Base-by-base conservation (phyloP, 768 basidiomycete species). In the Amanita inopinata region DNA sequence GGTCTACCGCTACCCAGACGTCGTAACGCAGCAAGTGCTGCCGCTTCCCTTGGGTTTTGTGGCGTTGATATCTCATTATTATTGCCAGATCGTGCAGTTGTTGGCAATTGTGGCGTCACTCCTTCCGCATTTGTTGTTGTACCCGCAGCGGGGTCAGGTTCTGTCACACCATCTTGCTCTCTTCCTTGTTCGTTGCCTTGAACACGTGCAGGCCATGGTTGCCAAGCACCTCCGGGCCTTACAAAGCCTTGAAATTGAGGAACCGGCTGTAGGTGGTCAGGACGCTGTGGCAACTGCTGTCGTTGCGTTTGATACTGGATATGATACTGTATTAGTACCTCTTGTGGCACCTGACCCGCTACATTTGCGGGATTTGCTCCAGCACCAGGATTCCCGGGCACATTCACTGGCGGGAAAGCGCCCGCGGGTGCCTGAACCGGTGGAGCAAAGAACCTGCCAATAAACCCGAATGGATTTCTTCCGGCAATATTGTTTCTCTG, bases 201-300 rank as follows among this genome's bases (percentile, higher is more conserved):
- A 5, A 52, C 62, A 38, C 63, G 64, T 23, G 59, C 56, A 31
- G 70, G 71, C 81, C 80, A 84, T 17, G 69, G 71, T 43, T 76
- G 76, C 78, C 80, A 83, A n/a, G 60, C 67, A 14, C 73, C 75
- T 25, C 70, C 72, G 6, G 80, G 81, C 6, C 78, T 80, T 28
- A 68, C 65, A 50, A 84, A 83, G 9, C 83, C 81, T 45, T 65
- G 52, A 48, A 76, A 79, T 22, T 66, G 69, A 1, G 80, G 82
- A 3, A 74, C 60, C 3, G 67, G 69, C 33, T 65, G 68, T 18
- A 64, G 61, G 18, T 54, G 56, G 19, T 52, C 54, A 7, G 47
- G 44, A 15, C 28, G 56, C 23, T 47, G 60, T 37, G 54, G 52
- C n/a, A n/a, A n/a, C 40, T 55, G 64, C 33, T 50, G 48, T 45